Percentiles rank a stretch among this genome's conserved stretches.
These are phyloP conservation scores for Trapa incisa DNA, from an alignment of 345 rosid species.

Conservation along the genomic window DNA sequence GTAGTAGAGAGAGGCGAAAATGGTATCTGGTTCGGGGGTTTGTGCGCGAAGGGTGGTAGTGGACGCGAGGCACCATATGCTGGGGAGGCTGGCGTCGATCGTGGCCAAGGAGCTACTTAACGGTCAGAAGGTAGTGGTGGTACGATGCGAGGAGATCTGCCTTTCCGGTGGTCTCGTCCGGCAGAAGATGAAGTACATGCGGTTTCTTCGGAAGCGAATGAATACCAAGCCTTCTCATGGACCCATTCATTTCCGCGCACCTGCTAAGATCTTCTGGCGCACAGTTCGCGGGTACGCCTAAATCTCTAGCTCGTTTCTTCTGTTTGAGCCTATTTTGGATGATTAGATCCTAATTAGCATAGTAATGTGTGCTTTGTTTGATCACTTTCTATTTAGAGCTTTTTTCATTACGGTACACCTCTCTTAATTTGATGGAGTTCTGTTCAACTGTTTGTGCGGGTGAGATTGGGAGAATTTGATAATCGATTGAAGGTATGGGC, in stretches of 20 bases:
- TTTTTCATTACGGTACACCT: too few species aligned
- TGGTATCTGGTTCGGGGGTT: constrained; percentile 79
- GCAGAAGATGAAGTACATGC: constrained; percentile 85
- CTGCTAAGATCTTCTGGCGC: constrained; percentile 27
- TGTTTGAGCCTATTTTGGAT: neutral
- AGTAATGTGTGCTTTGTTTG: neutral
- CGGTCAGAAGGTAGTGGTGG: constrained; percentile 27
- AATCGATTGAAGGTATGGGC: too few species aligned
- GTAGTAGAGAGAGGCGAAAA: constrained; percentile 6
- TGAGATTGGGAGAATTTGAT: too few species aligned
- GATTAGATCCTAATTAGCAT: neutral
- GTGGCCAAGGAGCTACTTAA: constrained; percentile 24
- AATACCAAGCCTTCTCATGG: constrained; percentile 73
- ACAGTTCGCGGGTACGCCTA: constrained; percentile 19
- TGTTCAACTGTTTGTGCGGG: too few species aligned
- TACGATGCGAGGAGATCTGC: constrained; percentile 42
- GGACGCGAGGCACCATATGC: constrained; percentile 80
- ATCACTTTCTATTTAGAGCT: neutral
- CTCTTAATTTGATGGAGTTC: too few species aligned
- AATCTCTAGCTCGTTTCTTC: neutral
- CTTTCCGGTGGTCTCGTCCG: constrained; percentile 70
- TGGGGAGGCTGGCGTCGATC: constrained; percentile 54
- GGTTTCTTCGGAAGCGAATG: constrained; percentile 86
- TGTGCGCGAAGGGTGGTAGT: constrained; percentile 61
- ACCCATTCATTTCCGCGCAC: constrained; percentile 28